phyloP scores from a whole-genome alignment of 73 alveolate species.

The Paramecium primaurelia region DNA sequence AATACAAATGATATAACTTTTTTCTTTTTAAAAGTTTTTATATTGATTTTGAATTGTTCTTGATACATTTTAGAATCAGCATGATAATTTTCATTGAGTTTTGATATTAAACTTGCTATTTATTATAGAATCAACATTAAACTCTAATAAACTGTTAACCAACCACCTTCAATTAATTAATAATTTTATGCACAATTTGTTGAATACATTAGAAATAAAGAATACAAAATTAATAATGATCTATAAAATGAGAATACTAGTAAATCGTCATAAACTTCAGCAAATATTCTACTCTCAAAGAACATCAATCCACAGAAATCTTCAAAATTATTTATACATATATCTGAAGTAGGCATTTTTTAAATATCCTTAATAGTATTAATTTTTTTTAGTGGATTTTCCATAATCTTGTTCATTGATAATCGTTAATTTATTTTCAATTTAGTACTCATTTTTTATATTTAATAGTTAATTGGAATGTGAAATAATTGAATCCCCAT shows the following conservation, averaged over 20 bases:
- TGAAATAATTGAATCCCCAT: not conserved
- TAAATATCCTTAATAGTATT: not conserved
- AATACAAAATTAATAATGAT: not conserved
- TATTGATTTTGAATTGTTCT: not conserved
- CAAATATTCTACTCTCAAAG: not conserved
- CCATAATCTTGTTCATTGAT: not conserved
- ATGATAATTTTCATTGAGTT: not conserved
- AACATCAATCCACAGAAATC: constrained; percentile 26
- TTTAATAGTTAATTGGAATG: not conserved
- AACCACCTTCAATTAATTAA: not conserved
- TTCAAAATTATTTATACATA: not conserved
- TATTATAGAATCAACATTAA: not conserved
- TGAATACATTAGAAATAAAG: not conserved
- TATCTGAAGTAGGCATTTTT: constrained; percentile 15
- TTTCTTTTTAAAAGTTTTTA: constrained; percentile 9
- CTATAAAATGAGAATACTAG: constrained; percentile 17
- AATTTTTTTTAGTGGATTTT: not conserved
- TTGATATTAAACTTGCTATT: constrained; percentile 16
- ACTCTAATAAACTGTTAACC: constrained; percentile 4
- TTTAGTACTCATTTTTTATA: not conserved
- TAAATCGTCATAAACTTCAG: constrained; percentile 40
- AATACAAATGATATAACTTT: not conserved
- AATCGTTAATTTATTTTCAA: not conserved
- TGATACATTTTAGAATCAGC: not conserved
- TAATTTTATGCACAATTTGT: not conserved